Conservation (phyloP, 2,329 filamentous ascomycete species). For the Colletotrichum agaves region DNA sequence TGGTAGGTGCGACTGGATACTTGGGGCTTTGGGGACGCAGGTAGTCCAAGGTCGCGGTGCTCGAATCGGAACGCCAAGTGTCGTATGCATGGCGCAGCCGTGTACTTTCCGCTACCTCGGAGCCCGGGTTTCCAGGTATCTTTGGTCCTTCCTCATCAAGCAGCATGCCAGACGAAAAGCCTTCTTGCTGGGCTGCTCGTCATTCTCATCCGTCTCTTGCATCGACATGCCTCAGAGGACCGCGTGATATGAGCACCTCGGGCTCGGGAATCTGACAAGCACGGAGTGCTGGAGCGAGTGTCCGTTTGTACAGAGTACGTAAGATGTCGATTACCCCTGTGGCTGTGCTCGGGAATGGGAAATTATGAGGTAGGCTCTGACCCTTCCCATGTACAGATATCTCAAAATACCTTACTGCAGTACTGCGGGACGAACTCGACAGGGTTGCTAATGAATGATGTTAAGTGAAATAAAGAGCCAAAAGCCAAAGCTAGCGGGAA, state of each 20-base stretch:
- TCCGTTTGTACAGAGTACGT: conserved; percentile 10
- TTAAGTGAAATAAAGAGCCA: not conserved
- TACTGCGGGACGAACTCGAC: not conserved
- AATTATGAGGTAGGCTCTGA: conserved; percentile 17
- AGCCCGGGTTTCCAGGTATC: not conserved
- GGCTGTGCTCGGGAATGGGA: conserved; percentile 30
- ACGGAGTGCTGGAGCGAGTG: not conserved
- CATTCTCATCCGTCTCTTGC: not conserved
- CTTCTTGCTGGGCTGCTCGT: conserved; percentile 1
- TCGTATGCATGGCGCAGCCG: not conserved
- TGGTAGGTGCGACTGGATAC: conserved; percentile 5
- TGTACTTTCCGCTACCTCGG: conserved; percentile 2
- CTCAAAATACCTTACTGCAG: not conserved
- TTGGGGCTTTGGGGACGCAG: not conserved
- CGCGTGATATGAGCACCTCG: not conserved
- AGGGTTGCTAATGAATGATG: not conserved
- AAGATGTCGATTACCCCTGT: conserved; percentile 19
- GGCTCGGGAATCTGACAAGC: conserved; percentile 8
- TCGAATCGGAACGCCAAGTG: not conserved
- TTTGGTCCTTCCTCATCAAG: conserved; percentile 26
- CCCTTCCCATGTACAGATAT: not conserved
- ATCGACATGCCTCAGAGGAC: conserved; percentile 8
- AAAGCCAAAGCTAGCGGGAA: not conserved
- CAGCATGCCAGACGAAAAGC: conserved; percentile 12
- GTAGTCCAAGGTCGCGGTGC: conserved; percentile 8